These are phyloP conservation scores for Fusarium kyushuense DNA, from an alignment of 2,329 filamentous ascomycete species.

Conservation along the genomic window DNA sequence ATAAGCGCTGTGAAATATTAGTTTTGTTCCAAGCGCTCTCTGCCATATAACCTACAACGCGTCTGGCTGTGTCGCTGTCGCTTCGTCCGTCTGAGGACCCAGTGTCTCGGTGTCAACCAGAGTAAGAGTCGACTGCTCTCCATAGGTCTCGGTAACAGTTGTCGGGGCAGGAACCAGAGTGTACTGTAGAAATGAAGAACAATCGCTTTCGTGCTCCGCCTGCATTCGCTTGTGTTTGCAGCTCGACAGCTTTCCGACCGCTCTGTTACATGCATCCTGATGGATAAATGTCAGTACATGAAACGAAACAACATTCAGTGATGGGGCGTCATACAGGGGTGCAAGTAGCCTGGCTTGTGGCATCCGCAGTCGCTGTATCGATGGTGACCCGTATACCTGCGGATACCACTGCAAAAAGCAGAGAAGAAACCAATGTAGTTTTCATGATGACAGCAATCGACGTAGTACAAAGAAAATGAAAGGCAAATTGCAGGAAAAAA, in stretches of 20 bases:
- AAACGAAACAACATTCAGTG: neutral
- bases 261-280: neutral
- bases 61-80: neutral
- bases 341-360: neutral
- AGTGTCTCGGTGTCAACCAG: neutral
- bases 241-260: neutral
- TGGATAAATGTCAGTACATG: neutral
- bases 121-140: neutral
- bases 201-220: neutral
- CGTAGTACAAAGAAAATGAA: fast-evolving
- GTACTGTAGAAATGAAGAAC: constrained; percentile 1
- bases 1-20: neutral
- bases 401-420: neutral
- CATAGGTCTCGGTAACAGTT: neutral
- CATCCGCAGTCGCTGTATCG: neutral
- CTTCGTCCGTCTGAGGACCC: neutral
- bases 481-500: fast-evolving
- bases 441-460: neutral
- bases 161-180: neutral
- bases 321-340: neutral
- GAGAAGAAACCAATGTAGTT: neutral
- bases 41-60: neutral
- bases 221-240: neutral
- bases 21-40: neutral
- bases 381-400: neutral